Conservation (phyloP, 106 monocot genomes). For the Dioscorea dumetorum region DNA sequence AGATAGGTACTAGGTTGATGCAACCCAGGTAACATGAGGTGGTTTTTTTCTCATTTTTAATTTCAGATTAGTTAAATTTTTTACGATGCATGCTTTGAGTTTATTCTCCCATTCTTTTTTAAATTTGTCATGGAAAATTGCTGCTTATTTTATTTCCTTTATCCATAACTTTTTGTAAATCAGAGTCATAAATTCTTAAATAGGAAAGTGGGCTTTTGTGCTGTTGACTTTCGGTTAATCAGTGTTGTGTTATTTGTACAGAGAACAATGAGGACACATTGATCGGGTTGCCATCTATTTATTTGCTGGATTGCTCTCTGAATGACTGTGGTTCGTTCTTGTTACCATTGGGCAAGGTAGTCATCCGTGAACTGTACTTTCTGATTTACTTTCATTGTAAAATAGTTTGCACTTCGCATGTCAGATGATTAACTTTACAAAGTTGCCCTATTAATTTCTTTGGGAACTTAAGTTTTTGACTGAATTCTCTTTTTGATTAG, state of each 20-base stretch:
- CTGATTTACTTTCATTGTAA: neutral
- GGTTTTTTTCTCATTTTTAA: too few relatives aligned
- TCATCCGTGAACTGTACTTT: neutral
- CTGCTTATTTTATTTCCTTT: neutral
- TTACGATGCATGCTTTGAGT: neutral
- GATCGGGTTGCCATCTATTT: constrained; percentile 47
- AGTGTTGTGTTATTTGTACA: constrained; percentile 16
- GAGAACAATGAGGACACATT: constrained; percentile 23
- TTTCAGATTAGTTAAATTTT: too few relatives aligned
- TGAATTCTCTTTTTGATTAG: neutral
- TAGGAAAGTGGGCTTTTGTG: neutral
- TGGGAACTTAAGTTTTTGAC: neutral
- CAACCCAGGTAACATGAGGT: too few relatives aligned
- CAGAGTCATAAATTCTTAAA: neutral
- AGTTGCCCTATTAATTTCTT: neutral
- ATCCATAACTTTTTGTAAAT: neutral
- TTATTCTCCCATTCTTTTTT: neutral
- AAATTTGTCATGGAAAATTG: neutral
- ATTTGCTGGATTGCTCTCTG: constrained; percentile 71
- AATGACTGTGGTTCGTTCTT: constrained; percentile 68
- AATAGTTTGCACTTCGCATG: neutral
- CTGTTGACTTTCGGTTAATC: neutral
- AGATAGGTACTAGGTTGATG: too few relatives aligned
- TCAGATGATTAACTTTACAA: neutral
- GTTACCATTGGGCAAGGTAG: constrained; percentile 57